Evolutionary conservation across 2,329 filamentous ascomycete genomes (phyloP), one percentile per base, ranked within the genome.

Genomic region (Fusarium robinianum): DNA sequence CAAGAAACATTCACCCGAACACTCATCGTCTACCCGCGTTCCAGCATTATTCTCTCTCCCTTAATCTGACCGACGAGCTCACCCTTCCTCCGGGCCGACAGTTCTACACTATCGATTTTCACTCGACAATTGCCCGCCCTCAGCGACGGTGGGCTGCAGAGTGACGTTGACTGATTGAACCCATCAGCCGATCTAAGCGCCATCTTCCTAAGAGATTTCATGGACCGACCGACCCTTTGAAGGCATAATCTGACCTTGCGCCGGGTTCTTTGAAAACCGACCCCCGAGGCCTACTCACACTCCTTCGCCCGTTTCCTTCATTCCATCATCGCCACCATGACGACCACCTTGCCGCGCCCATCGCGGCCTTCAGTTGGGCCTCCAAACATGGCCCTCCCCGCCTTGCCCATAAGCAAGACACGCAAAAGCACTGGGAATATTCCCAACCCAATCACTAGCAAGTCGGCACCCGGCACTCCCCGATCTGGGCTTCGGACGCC

Each of bases 331-430:
- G 24, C 38, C 27, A 43, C 32, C 37, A 65, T 67, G 66, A 57
- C 65, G 46, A 83, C 84, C 40, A 74, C 85, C 29, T 74, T 88
- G 36, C 85, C 87, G 40, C 79, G 83, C 65, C 78, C 83, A 17
- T 78, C 85, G 12, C 79, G 85, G 67, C 79, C 83, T 17, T 83
- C 85, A 7, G 75, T 84, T 58, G 85, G 83, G 46, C 86, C 89
- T 34, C 87, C 89, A 11, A 83, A 81, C 19, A 79, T 83, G 51
- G 81, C 85, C 18, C 73, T 94, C 16, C 88, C 90, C 29, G 84
- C 87, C 29, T 72, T 95, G 33, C 88, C 90, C 18, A 74, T 87
- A 12, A 69, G 76, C 31, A 94, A 90, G 69, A 83, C 85, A 25
- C 80, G 88, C 51, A 88, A 85, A 66, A 85, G 80, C 67, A 83